phyloP scores from a whole-genome alignment of 148 eudicot genomes.

The Rhododendron mucronatum region DNA sequence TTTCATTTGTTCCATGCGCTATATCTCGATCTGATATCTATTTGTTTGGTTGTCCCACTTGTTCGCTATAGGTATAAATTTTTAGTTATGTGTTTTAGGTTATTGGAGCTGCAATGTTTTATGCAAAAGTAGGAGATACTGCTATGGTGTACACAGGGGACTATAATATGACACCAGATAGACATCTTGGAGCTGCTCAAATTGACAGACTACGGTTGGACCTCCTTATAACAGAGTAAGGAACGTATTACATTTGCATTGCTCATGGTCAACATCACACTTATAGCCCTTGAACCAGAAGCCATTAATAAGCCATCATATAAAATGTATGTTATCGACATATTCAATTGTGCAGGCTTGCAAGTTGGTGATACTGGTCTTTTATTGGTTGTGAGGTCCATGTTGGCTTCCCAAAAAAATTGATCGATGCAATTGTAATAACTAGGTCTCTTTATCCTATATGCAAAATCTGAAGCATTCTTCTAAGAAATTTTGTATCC shows the following conservation, averaged over 20 bases:
- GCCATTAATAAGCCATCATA: neutral
- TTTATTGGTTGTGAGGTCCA: neutral
- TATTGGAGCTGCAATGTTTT: conserved; percentile 96
- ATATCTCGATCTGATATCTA: neutral
- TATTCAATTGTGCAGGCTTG: neutral
- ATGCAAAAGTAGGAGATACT: conserved; percentile 82
- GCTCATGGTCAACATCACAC: neutral
- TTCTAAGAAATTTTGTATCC: neutral
- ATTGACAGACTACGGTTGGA: conserved; percentile 84
- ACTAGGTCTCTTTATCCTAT: neutral
- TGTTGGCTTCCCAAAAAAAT: neutral
- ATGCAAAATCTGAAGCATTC: neutral
- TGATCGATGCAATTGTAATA: neutral
- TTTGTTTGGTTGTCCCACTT: neutral
- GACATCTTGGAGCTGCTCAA: conserved; percentile 96
- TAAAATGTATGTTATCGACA: neutral
- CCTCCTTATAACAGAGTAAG: conserved; percentile 86
- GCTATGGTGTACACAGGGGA: conserved; percentile 88
- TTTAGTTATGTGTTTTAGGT: conserved; percentile 39
- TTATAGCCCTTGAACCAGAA: neutral
- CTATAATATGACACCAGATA: conserved; percentile 96
- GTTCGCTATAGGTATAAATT: neutral
- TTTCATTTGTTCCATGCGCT: neutral
- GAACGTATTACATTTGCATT: neutral
- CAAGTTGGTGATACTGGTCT: neutral